These are phyloP conservation scores for Draba incana DNA, from an alignment of 345 rosid genomes.

Conservation along the genomic window DNA sequence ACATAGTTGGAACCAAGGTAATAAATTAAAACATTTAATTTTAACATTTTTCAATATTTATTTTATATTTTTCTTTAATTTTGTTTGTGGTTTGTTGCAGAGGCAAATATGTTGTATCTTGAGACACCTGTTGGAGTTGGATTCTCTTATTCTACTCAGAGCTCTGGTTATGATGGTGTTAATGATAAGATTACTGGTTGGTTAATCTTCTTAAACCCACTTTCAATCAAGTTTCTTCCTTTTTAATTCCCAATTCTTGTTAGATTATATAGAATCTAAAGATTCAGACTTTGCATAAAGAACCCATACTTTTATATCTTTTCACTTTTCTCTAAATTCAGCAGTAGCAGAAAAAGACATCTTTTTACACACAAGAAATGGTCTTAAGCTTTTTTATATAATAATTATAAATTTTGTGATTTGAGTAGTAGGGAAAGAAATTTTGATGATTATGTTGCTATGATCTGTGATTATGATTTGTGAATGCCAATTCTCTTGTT, in stretches of 20 bases:
- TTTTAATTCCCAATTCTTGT: neutral
- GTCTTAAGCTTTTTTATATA: neutral
- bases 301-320: conserved; percentile 21
- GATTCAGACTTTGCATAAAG: conserved; percentile 32
- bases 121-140: conserved; percentile 98
- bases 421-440: neutral
- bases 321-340: conserved; percentile 16
- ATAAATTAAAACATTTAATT: no score
- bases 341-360: conserved; percentile 2
- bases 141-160: conserved; percentile 80
- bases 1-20: conserved; percentile 94
- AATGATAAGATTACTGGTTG: conserved; percentile 88
- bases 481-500: conserved; percentile 34
- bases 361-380: conserved; percentile 19
- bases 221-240: conserved; percentile 10
- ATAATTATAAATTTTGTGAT: conserved; percentile 11
- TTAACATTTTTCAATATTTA: conserved; percentile 1
- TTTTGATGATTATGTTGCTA: conserved; percentile 28
- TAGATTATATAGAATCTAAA: conserved; percentile 1
- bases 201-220: conserved; percentile 40
- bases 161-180: conserved; percentile 66
- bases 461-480: conserved; percentile 42
- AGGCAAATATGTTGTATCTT: conserved; percentile 89
- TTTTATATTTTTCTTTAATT: neutral
- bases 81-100: conserved; percentile 47